phyloP scores from a whole-genome alignment of 2,329 filamentous ascomycete genomes.

The Aspergillus sp. region DNA sequence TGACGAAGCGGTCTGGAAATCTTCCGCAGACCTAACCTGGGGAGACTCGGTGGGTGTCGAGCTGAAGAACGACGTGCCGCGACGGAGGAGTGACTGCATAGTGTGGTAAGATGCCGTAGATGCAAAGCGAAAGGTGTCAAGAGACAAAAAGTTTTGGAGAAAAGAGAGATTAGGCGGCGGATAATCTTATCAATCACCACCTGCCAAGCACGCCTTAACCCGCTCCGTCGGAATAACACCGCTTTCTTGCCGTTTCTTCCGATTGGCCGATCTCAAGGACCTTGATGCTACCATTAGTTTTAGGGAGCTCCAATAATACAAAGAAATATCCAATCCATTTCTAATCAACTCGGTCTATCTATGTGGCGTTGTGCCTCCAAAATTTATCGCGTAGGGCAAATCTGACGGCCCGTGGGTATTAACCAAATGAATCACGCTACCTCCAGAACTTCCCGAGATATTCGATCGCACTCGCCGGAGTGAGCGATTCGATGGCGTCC shows the following conservation, averaged over 20 bases:
- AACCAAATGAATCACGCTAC: slow-evolving; percentile 36
- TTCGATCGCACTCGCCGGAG: slow-evolving; percentile 28
- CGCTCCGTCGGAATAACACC: too few species aligned
- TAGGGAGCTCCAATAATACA: too few species aligned
- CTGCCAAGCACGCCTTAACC: too few species aligned
- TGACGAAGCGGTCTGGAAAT: slow-evolving; percentile 45
- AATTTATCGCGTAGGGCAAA: slow-evolving; percentile 30
- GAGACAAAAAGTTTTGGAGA: neutral
- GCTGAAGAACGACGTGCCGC: slow-evolving; percentile 28
- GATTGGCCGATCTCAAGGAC: too few species aligned
- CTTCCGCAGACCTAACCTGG: slow-evolving; percentile 23
- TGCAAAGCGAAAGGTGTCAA: too few species aligned
- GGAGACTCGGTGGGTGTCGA: slow-evolving; percentile 21
- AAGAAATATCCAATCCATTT: too few species aligned
- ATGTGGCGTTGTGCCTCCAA: slow-evolving; percentile 1
- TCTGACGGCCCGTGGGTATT: slow-evolving; percentile 24
- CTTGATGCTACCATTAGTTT: too few species aligned
- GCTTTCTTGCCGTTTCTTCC: too few species aligned
- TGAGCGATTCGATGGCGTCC: slow-evolving; percentile 32
- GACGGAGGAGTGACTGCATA: slow-evolving; percentile 33
- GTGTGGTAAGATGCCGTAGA: neutral
- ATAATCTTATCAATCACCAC: slow-evolving; percentile 29
- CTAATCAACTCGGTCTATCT: too few species aligned
- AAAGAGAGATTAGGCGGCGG: slow-evolving; percentile 1
- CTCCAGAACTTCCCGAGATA: slow-evolving; percentile 28